phyloP scores from a whole-genome alignment of 371 early-diverging fungal species.

The Apophysomyces trapeziformis region DNA sequence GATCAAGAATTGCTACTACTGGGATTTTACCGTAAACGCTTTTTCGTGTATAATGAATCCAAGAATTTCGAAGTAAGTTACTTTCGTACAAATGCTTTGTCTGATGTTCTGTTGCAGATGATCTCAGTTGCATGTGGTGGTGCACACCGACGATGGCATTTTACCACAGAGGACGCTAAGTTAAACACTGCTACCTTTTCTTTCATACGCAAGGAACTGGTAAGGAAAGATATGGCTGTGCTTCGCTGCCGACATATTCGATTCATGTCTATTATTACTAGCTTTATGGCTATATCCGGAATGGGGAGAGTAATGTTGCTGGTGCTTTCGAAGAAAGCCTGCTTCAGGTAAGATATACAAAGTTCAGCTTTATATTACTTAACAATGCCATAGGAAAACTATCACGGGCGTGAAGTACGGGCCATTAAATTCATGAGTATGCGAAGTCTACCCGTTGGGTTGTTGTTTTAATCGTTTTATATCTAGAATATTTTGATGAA shows the following conservation, averaged over 20 bases:
- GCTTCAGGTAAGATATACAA: conserved; percentile 30
- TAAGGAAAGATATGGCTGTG: conserved; percentile 10
- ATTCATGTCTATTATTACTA: conserved; percentile 12
- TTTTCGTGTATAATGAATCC: conserved; percentile 74
- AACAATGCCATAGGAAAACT: conserved; percentile 33
- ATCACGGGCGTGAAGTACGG: conserved; percentile 65
- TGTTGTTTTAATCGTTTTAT: conserved; percentile 30
- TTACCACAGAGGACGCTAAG: conserved; percentile 50
- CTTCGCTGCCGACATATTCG: not conserved
- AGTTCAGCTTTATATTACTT: not conserved
- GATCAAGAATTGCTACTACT: conserved; percentile 63
- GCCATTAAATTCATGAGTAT: conserved; percentile 44
- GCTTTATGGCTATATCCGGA: conserved; percentile 54
- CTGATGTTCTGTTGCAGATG: conserved; percentile 24
- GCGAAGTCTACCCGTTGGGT: conserved; percentile 25
- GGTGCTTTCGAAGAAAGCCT: conserved; percentile 56
- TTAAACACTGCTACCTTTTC: conserved; percentile 54
- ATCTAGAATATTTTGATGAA: conserved; percentile 31
- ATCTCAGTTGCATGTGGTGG: conserved; percentile 65
- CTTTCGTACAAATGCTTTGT: not conserved
- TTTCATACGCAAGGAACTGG: conserved; percentile 58
- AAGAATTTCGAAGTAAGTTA: conserved; percentile 62
- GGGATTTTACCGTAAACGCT: conserved; percentile 74
- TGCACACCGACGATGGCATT: conserved; percentile 65
- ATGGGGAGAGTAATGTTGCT: conserved; percentile 37